phyloP scores from a whole-genome alignment of 169 alveolate species.

The Plasmodium yoelii region DNA sequence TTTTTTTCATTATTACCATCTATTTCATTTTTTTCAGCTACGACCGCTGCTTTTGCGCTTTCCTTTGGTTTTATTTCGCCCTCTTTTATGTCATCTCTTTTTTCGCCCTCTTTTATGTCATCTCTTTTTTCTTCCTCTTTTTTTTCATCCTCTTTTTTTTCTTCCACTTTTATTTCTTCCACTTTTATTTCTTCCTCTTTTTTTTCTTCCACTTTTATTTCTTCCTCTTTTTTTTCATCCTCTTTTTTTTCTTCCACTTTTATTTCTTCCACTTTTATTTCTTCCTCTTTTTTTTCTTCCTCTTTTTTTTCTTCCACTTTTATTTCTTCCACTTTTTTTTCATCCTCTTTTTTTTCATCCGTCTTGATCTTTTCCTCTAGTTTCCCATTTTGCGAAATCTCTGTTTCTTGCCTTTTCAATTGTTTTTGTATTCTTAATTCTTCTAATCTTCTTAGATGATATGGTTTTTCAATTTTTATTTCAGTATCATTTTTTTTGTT shows the following conservation, averaged over 20 bases:
- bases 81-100: neutral
- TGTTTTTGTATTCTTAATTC: slow-evolving; percentile 49
- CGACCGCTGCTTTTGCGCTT: neutral
- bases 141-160: slow-evolving; percentile 3
- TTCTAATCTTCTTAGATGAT: slow-evolving; percentile 35
- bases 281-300: slow-evolving; percentile 1
- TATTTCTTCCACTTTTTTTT: neutral
- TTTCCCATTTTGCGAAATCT: neutral
- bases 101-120: too few species aligned
- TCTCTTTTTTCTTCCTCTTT: neutral
- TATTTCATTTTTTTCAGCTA: neutral
- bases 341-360: neutral
- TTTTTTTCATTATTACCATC: neutral
- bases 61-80: neutral
- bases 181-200: neutral
- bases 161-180: neutral
- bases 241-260: too few species aligned
- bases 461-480: slow-evolving; percentile 49
- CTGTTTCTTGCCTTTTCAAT: neutral
- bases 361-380: neutral
- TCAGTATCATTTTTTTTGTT: slow-evolving; percentile 9
- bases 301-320: neutral
- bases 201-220: too few species aligned
- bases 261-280: neutral
- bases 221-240: neutral